A percentile compares a stretch with the other conserved stretches of the same genome.
Evolutionary conservation across 2,329 filamentous ascomycete genomes (phyloP).

Genomic region (Ceratocystis diversiconidia): DNA sequence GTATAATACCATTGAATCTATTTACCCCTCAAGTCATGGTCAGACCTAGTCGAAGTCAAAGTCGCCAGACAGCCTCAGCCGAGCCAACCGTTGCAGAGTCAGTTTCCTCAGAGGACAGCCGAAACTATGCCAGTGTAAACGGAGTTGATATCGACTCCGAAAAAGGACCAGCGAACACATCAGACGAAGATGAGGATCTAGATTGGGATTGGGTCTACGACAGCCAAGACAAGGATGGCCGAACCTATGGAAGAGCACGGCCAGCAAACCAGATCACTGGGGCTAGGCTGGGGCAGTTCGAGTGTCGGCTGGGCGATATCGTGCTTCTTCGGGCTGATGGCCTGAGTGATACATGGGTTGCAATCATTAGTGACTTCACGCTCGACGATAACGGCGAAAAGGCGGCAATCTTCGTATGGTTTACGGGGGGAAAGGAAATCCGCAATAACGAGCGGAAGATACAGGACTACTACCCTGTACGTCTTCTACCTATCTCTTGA

Average conservation of each 20-base stretch:
- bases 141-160: background rate
- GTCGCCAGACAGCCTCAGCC: conserved; percentile 8
- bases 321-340: conserved; percentile 82
- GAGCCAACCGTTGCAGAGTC: background rate
- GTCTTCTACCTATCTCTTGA: conserved; percentile 18
- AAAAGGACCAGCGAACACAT: background rate
- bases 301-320: conserved; percentile 67
- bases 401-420: conserved; percentile 88
- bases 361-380: conserved; percentile 69
- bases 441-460: conserved; percentile 70
- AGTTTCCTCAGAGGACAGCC: background rate
- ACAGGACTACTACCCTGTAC: conserved; percentile 57
- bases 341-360: conserved; percentile 79
- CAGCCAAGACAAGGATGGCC: conserved; percentile 15
- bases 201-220: conserved; percentile 19
- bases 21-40: conserved; percentile 4
- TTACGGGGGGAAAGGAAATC: conserved; percentile 81
- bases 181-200: conserved; percentile 13
- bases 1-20: no score
- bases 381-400: conserved; percentile 63
- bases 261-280: conserved; percentile 51
- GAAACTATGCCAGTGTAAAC: background rate
- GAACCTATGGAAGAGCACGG: conserved; percentile 27
- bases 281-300: conserved; percentile 67
- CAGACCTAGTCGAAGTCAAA: conserved; percentile 16